These are phyloP conservation scores for Zoysia matrella DNA, from an alignment of 202 grass and related monocot genomes.

Conservation along the genomic window DNA sequence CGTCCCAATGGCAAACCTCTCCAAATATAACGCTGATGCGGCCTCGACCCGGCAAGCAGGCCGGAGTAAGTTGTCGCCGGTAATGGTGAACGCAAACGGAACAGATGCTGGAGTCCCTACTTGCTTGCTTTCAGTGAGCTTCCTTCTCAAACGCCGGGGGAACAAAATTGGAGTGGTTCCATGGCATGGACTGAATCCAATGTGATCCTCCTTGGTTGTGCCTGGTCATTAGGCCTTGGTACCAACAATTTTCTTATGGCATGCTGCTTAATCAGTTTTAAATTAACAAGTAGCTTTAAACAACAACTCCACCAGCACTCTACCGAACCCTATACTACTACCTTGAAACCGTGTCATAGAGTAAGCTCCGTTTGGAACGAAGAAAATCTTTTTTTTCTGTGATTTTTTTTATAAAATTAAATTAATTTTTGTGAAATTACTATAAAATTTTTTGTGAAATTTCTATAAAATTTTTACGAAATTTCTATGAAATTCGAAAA, in stretches of 20 bases:
- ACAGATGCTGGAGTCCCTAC: background rate
- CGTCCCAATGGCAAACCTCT: conserved; percentile 20
- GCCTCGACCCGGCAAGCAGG: conserved; percentile 29
- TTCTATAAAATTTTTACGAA: too few species aligned
- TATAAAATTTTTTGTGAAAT: too few species aligned
- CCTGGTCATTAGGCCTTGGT: too few species aligned
- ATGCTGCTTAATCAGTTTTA: too few species aligned
- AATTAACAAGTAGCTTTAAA: background rate
- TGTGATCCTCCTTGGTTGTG: background rate
- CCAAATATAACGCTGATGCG: background rate
- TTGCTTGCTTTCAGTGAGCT: conserved; percentile 35
- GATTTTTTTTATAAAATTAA: too few species aligned
- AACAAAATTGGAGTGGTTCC: background rate
- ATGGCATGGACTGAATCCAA: conserved; percentile 31
- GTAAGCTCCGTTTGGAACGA: too few species aligned
- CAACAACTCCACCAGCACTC: conserved; percentile 42
- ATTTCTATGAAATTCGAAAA: too few species aligned
- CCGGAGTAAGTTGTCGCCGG: background rate
- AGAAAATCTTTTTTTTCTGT: too few species aligned
- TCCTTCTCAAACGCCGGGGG: background rate
- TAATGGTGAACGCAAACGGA: background rate
- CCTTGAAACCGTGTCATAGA: background rate
- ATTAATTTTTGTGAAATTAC: too few species aligned
- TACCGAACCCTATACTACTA: conserved; percentile 21
- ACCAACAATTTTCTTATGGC: too few species aligned